Percentiles rank a stretch among this genome's conserved stretches.
Conservation (phyloP, 208 protist genomes). For the Leptomonas pyrrhocoris region DNA sequence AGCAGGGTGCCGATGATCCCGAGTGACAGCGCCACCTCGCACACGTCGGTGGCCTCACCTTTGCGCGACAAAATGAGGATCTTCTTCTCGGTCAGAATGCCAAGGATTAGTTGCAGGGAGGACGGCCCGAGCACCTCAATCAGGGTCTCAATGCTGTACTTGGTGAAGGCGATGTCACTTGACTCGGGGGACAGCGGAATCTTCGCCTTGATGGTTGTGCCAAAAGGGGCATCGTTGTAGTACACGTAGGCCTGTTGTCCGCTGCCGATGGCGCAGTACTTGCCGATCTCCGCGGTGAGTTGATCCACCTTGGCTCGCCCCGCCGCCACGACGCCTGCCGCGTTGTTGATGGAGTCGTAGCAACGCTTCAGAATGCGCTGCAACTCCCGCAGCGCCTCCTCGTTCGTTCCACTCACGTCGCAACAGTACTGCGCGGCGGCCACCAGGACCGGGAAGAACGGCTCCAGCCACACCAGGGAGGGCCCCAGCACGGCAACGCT, state of each 20-base stretch:
- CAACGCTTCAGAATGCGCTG: constrained; percentile 56
- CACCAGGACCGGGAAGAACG: constrained; percentile 71
- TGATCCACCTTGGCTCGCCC: constrained; percentile 29
- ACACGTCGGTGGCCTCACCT: constrained; percentile 68
- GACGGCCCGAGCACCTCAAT: constrained; percentile 56
- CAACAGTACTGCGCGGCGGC: constrained; percentile 75
- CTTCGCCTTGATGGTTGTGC: constrained; percentile 41
- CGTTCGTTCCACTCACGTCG: constrained; percentile 57
- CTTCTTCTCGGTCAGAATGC: constrained; percentile 65
- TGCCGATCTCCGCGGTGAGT: constrained; percentile 42
- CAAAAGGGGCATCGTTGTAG: constrained; percentile 54
- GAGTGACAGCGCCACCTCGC: constrained; percentile 67
- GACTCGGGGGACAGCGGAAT: constrained; percentile 56
- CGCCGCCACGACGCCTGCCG: constrained; percentile 25
- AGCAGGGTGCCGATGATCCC: constrained; percentile 69
- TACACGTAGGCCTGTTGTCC: constrained; percentile 44
- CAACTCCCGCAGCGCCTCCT: constrained; percentile 53
- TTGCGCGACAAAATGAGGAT: constrained; percentile 77
- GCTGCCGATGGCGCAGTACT: constrained; percentile 40
- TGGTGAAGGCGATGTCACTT: constrained; percentile 52
- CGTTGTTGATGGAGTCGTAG: constrained; percentile 58
- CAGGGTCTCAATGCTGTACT: constrained; percentile 70
- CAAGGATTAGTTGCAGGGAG: constrained; percentile 66
- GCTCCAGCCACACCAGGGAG: constrained; percentile 70
- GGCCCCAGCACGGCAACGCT: constrained; percentile 72